Conservation (phyloP, 345 rosid genomes). For the Melaleuca quinquenervia region DNA sequence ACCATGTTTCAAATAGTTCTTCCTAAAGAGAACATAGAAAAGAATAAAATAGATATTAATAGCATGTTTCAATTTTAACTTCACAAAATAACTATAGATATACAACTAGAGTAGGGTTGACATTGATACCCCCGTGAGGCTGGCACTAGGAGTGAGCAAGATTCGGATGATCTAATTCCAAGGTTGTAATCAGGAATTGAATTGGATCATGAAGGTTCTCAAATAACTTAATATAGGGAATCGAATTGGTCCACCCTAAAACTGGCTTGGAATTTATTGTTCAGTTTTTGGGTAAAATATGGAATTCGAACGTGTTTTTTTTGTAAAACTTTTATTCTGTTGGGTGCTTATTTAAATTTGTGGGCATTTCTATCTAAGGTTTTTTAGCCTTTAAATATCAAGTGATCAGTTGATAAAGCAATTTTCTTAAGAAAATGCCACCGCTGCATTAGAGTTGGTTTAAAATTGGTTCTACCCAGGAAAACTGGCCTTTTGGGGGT, state of each 20-base stretch:
- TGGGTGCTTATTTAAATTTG: background rate
- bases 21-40: background rate
- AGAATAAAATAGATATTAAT: background rate
- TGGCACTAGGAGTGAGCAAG: background rate
- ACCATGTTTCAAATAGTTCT: background rate
- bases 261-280: background rate
- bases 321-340: background rate
- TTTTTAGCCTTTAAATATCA: background rate
- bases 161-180: background rate
- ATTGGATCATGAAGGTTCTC: background rate
- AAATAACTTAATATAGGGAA: background rate
- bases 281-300: background rate
- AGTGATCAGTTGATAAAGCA: background rate
- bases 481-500: background rate
- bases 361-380: background rate
- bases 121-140: background rate
- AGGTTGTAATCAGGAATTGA: fast-evolving
- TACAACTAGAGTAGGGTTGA: background rate
- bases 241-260: background rate
- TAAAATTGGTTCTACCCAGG: background rate
- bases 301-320: background rate
- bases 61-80: background rate
- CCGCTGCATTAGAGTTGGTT: background rate
- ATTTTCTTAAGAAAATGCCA: background rate
- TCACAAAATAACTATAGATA: background rate